Evolutionary conservation across 345 rosid species (phyloP), one percentile per base, ranked within the genome.

Genomic region (Erucastrum elatum): DNA sequence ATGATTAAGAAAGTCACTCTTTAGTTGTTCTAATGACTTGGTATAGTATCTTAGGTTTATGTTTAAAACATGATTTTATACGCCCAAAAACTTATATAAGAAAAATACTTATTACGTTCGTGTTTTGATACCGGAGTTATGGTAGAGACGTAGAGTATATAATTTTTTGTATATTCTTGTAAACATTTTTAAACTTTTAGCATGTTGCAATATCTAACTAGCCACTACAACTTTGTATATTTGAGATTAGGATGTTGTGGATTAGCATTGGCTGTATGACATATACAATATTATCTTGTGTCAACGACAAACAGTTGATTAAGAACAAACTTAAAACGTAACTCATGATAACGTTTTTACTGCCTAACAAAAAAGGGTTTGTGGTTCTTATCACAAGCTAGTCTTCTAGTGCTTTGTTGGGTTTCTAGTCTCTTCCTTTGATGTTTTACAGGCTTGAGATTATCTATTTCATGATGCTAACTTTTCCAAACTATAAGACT

Each of bases 151-250:
- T 69, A 31, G 9, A 8, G 11, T 39, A 3, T 60, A 1, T 7
- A 9, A 31, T 3, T 37, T 25, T 65, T 34, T 25, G 51, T 25
- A 74, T 34, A 35, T 75, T 46, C 8, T 16, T 66, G 31, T 66
- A 17, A 56, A 1, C 58, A 27, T 75, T 55, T 37, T 8, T 56
- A 15, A 66, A 15, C 2, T 34, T 11, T 6, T 58, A 7, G 26
- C 68, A 59, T 58, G 59, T 75, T 66, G 8, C 72, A 55, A 3
- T 13, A 66, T 37, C 66, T 8, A 66, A 11, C 58, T n/a, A n/a
- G n/a, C n/a, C n/a, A n/a, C n/a, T n/a, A 39, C 10, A 75, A 37
- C 10, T 75, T 75, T 31, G 1, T 6, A 37, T 39, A 39, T 39
- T 39, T 35, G 34, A 53, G 46, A 25, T 34, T 9, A 12, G n/a